Base-by-base conservation (phyloP, 257 asterid species). In the Echites panduratus region DNA sequence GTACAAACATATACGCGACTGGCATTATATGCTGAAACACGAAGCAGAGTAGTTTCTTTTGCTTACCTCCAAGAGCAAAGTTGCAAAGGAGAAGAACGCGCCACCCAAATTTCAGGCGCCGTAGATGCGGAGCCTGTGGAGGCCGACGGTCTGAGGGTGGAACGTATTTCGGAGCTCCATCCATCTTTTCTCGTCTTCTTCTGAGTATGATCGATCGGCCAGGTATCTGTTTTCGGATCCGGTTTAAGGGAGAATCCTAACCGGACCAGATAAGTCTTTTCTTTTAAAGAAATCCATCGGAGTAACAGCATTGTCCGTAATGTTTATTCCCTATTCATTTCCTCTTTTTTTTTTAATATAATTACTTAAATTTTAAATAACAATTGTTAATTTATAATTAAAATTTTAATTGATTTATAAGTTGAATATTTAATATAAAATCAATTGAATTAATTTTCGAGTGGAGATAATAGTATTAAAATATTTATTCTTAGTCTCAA, bases 51-150 rank as follows among this genome's bases (percentile, higher is more conserved):
- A 19, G 61, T 59, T 26, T 27, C 32, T 13, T 5, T 27, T 45
- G 54, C 82, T 67, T 44, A 91, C 96, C 90, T 52, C 88, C 92
- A 67, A 91, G 86, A 32, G 80, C 93, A 77, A 89, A 83, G 85
- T 88, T 91, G 83, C 80, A 84, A 66, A 89, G 73, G 65, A 86
- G 84, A 74, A 85, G 79, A 53, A 73, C 82, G 68, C 96, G 97
- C 91, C 95, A 89, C 17, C 80, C 77, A 70, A 83, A 59, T 80
- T 85, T 87, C 82, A 70, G 75, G 48, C 90, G 89, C 16, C 56
- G 76, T 52, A 62, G 38, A 14, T 68, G 64, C 45, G 43, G 27
- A 16, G 49, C 63, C 38, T 50, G 45, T 22, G 69, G 66, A 45
- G 62, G 5, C 59, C 71, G 16, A 58, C 22, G 9, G 17, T 79